Conservation (phyloP, 257 asterid species). For the Gentiana dahurica region DNA sequence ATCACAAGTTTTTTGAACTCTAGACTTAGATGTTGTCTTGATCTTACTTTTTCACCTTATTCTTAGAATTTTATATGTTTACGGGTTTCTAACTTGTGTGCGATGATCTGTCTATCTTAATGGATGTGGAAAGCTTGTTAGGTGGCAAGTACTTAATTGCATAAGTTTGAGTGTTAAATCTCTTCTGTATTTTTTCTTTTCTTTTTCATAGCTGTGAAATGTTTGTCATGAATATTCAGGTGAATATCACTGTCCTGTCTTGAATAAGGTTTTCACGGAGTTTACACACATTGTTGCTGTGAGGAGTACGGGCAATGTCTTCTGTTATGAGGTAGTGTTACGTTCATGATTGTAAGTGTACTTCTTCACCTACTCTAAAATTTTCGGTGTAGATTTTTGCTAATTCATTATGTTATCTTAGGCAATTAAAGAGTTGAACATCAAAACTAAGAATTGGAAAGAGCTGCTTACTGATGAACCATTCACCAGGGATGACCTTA, state of each 20-base stretch:
- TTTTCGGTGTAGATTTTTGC: background rate
- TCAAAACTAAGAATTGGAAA: conserved; percentile 92
- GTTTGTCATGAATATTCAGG: conserved; percentile 31
- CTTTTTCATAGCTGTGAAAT: conserved; percentile 1
- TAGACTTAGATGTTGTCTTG: too few species aligned
- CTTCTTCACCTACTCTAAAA: background rate
- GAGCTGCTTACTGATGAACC: conserved; percentile 98
- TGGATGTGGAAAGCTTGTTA: too few species aligned
- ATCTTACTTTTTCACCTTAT: too few species aligned
- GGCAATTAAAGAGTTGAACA: conserved; percentile 92
- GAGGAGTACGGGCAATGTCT: conserved; percentile 89
- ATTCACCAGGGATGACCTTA: conserved; percentile 65
- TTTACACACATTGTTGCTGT: conserved; percentile 89
- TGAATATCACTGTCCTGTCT: conserved; percentile 84
- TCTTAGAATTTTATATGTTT: too few species aligned
- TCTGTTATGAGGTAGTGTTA: conserved; percentile 72
- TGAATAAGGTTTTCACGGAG: conserved; percentile 88
- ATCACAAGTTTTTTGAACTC: too few species aligned
- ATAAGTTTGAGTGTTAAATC: too few species aligned
- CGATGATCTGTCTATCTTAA: too few species aligned
- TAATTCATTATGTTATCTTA: conserved; percentile 14
- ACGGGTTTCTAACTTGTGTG: too few species aligned
- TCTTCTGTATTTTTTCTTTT: background rate
- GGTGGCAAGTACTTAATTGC: too few species aligned
- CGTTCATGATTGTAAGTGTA: conserved; percentile 1